phyloP scores from a whole-genome alignment of 2,329 filamentous ascomycete species.

The Paramyrothecium sp. region DNA sequence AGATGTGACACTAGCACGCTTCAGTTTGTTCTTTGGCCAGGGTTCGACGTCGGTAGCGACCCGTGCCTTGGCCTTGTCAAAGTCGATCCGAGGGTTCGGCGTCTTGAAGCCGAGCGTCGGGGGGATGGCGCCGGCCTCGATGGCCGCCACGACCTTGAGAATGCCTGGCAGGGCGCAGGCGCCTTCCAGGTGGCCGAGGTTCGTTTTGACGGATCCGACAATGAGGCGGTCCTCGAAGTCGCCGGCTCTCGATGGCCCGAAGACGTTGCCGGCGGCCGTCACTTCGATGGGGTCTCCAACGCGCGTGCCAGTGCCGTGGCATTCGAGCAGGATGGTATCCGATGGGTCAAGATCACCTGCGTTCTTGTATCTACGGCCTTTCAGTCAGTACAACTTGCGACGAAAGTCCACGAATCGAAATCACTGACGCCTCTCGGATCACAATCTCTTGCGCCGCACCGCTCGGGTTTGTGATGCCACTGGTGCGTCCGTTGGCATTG shows the following conservation, averaged over 20 bases:
- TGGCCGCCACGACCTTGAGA: not conserved
- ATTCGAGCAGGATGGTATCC: conserved; percentile 6
- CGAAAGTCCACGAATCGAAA: not conserved
- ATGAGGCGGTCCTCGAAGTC: not conserved
- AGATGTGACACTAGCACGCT: not conserved
- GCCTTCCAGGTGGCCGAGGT: not conserved
- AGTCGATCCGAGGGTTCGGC: not conserved
- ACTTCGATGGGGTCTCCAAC: conserved; percentile 37
- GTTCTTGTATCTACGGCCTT: conserved; percentile 22
- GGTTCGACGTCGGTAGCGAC: not conserved
- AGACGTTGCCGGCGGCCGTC: conserved; percentile 11
- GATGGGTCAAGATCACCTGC: conserved; percentile 10
- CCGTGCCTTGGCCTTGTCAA: not conserved
- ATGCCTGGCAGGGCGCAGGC: not conserved
- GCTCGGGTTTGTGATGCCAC: conserved; percentile 37
- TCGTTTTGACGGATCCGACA: not conserved
- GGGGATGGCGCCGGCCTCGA: not conserved
- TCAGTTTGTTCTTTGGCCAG: not conserved
- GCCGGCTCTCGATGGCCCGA: not conserved
- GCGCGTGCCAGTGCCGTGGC: conserved; percentile 2
- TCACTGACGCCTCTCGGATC: conserved; percentile 22
- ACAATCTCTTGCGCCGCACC: conserved; percentile 26
- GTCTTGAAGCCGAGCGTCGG: not conserved
- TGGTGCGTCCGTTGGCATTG: conserved; percentile 33
- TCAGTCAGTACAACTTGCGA: not conserved